Percentiles rank a stretch among this genome's conserved stretches.
These are phyloP conservation scores for Aquilaria sinensis DNA, from an alignment of 345 rosid genomes.

Conservation along the genomic window DNA sequence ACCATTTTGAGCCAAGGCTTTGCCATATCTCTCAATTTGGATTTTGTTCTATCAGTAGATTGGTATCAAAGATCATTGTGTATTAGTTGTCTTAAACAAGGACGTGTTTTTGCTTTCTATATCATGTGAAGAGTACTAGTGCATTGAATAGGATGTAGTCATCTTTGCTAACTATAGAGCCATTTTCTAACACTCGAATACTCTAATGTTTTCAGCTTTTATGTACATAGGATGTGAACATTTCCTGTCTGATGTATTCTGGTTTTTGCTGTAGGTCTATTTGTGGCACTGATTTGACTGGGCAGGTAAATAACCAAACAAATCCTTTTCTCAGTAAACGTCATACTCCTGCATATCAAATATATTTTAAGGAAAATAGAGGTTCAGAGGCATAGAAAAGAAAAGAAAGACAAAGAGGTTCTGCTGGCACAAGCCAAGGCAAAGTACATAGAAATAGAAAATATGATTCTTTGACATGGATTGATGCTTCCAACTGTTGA, in stretches of 20 bases:
- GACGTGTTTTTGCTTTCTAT: not conserved
- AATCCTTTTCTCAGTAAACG: too few species aligned
- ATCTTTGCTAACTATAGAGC: not conserved
- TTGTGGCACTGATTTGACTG: conserved; percentile 48
- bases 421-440: too few species aligned
- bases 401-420: too few species aligned
- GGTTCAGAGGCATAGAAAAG: too few species aligned
- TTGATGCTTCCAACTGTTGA: too few species aligned
- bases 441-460: too few species aligned
- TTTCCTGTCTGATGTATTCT: conserved; percentile 13
- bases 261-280: conserved; percentile 52
- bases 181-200: not conserved
- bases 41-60: not conserved
- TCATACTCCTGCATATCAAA: too few species aligned
- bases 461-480: too few species aligned
- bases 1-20: too few species aligned
- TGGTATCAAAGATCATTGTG: not conserved
- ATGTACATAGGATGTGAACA: not conserved
- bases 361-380: too few species aligned
- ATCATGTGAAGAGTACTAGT: not conserved
- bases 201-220: conserved; percentile 1
- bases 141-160: too few species aligned
- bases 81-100: too few species aligned
- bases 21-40: not conserved
- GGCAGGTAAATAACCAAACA: conserved; percentile 45